Conservation (phyloP, 345 rosid species). For the Eucalyptus sp. region DNA sequence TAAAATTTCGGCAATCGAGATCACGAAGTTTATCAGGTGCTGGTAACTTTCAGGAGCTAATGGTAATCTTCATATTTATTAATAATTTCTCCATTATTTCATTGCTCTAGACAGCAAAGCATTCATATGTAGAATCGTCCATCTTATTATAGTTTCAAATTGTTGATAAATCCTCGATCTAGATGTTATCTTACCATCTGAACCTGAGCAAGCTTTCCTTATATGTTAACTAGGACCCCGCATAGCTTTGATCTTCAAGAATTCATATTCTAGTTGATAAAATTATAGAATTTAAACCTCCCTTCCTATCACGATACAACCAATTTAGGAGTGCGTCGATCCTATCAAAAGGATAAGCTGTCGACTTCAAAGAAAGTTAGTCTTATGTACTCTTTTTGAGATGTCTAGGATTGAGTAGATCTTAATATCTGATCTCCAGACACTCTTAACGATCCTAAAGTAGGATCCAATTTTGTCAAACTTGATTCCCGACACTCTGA, state of each 20-base stretch:
- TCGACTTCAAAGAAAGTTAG: background rate
- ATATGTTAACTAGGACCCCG: background rate
- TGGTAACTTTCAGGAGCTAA: background rate
- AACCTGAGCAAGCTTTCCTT: background rate
- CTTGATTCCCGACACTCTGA: background rate
- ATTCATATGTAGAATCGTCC: background rate
- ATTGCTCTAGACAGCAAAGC: background rate
- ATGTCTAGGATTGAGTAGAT: background rate
- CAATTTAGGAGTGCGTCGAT: background rate
- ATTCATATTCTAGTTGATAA: background rate
- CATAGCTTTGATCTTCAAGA: background rate
- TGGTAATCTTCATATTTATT: background rate
- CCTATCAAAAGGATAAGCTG: background rate
- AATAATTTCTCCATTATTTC: background rate
- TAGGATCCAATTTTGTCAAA: background rate
- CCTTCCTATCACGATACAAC: background rate
- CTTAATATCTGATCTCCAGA: background rate
- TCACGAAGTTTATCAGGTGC: background rate
- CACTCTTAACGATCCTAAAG: background rate
- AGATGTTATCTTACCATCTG: background rate
- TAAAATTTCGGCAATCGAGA: background rate
- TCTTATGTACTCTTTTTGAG: background rate
- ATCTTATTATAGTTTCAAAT: background rate
- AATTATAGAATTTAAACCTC: background rate
- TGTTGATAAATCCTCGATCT: background rate